Conservation (phyloP, 148 eudicot species). For the Rhododendron henanense region DNA sequence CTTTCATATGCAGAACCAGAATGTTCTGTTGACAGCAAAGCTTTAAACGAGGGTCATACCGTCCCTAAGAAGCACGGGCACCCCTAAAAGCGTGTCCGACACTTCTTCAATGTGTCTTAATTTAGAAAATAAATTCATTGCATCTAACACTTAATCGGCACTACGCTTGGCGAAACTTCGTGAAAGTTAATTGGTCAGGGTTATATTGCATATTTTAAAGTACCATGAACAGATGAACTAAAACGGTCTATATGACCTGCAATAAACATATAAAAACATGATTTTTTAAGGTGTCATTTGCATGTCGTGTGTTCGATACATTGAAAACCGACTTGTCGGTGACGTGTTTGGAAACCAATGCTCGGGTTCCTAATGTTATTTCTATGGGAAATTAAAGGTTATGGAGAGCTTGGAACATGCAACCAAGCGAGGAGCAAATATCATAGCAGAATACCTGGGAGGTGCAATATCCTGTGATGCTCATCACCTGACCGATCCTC, state of each 20-base stretch:
- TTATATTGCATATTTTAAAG: neutral
- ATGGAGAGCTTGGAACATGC: slow-evolving; percentile 40
- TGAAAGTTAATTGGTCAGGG: neutral
- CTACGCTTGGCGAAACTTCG: neutral
- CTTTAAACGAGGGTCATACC: neutral
- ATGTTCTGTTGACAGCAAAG: neutral
- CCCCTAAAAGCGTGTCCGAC: neutral
- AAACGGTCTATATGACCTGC: neutral
- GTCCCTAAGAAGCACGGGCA: neutral
- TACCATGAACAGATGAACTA: neutral
- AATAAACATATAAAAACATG: neutral
- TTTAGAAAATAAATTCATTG: neutral
- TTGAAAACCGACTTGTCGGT: neutral
- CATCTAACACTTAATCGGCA: neutral
- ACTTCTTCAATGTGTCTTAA: neutral
- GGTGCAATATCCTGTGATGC: slow-evolving; percentile 32
- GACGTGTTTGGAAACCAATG: neutral
- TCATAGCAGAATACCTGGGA: slow-evolving; percentile 32
- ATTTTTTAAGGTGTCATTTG: neutral
- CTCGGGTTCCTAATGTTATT: neutral
- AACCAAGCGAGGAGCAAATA: slow-evolving; percentile 28
- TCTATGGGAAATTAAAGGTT: slow-evolving; percentile 7
- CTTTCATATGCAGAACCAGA: neutral
- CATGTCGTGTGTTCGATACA: neutral
- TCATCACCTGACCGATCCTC: slow-evolving; percentile 32